Percentiles rank a stretch among this genome's conserved stretches.
Evolutionary conservation across 345 rosid genomes (phyloP).

Genomic region (Hypericum androsaemum): DNA sequence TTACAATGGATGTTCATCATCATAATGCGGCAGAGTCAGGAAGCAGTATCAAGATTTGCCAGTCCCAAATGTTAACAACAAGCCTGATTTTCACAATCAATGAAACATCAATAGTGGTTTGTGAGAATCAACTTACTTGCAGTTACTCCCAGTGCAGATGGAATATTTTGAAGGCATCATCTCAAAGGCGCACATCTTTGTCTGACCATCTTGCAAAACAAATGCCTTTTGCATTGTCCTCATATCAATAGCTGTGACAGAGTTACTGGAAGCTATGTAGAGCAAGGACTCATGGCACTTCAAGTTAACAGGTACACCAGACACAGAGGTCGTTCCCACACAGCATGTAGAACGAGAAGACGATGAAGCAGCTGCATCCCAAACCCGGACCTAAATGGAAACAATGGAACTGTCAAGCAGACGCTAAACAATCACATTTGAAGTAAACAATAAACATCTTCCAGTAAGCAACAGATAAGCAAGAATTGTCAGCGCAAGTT

Average conservation of each 20-base stretch:
- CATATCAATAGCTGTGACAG: slow-evolving; percentile 43
- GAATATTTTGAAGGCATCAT: slow-evolving; percentile 38
- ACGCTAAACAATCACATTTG: not conserved
- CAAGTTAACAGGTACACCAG: slow-evolving; percentile 40
- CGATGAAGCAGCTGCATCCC: slow-evolving; percentile 51
- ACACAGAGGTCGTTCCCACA: slow-evolving; percentile 49
- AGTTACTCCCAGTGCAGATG: slow-evolving; percentile 46
- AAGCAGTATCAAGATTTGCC: too few species aligned
- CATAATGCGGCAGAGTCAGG: too few species aligned
- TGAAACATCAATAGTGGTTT: not conserved
- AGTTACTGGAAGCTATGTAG: slow-evolving; percentile 55
- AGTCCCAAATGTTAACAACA: too few species aligned
- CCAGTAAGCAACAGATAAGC: not conserved
- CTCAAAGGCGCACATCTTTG: slow-evolving; percentile 36
- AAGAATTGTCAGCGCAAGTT: not conserved
- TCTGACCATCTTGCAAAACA: slow-evolving; percentile 22
- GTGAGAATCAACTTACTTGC: slow-evolving; percentile 30
- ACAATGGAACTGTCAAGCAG: slow-evolving; percentile 6
- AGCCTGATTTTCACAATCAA: not conserved
- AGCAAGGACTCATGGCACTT: slow-evolving; percentile 51
- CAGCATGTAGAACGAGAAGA: slow-evolving; percentile 52
- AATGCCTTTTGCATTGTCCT: slow-evolving; percentile 56
- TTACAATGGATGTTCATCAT: too few species aligned
- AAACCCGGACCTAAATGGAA: slow-evolving; percentile 46
- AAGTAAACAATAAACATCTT: not conserved